phyloP scores from a whole-genome alignment of 169 alveolate genomes.

The Eimeria praecox region DNA sequence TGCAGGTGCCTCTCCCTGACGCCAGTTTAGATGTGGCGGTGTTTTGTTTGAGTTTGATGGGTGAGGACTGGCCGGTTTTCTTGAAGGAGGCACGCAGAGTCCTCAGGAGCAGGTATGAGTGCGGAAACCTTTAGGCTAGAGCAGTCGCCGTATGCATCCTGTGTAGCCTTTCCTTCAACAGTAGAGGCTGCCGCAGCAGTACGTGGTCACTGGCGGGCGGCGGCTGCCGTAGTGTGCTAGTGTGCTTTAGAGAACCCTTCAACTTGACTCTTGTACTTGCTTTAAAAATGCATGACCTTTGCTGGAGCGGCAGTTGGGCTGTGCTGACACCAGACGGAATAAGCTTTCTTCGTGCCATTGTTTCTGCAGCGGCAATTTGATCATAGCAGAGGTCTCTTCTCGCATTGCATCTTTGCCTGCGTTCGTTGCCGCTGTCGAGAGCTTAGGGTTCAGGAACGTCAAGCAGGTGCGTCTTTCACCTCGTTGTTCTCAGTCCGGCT shows the following conservation, averaged over 20 bases:
- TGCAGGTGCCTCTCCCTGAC: conserved; percentile 87
- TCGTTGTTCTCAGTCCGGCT: not conserved
- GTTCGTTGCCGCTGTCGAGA: conserved; percentile 59
- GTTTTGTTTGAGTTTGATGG: conserved; percentile 92
- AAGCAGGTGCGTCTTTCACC: not conserved
- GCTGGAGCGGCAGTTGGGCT: not conserved
- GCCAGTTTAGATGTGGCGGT: conserved; percentile 86
- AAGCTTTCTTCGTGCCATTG: not conserved
- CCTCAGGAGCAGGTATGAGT: conserved; percentile 80
- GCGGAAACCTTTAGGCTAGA: not conserved
- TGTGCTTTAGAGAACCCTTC: not conserved
- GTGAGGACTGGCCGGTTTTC: conserved; percentile 92
- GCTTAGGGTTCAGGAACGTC: conserved; percentile 52
- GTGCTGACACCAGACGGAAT: not conserved
- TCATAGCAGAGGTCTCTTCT: conserved; percentile 78
- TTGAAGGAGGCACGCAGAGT: conserved; percentile 89
- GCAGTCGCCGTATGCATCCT: too few relatives aligned
- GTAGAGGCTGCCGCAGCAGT: not conserved
- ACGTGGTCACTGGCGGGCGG: not conserved
- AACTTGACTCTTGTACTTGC: not conserved
- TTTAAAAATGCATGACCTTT: too few relatives aligned
- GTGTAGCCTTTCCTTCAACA: too few relatives aligned
- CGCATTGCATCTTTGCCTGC: conserved; percentile 27
- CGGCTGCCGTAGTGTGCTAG: not conserved
- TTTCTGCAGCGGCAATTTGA: conserved; percentile 60